Conservation (phyloP, 495 filamentous ascomycete genomes). For the Aspergillus saccharolyticus region DNA sequence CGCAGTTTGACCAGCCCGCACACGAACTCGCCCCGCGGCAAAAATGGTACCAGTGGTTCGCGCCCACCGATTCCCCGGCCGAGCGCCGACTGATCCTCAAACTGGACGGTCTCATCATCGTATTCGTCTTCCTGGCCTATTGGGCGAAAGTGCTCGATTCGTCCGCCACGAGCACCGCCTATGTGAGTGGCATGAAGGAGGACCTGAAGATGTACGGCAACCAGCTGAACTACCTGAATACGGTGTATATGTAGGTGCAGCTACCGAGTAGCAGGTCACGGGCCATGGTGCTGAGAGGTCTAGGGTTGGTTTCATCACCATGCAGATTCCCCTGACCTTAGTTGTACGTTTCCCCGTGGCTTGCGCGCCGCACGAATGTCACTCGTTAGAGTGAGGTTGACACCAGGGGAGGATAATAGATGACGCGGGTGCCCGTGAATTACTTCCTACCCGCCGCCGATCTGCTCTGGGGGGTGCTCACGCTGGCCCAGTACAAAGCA, state of each 20-base stretch:
- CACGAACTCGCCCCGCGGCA: slow-evolving; percentile 4
- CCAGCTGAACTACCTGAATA: slow-evolving; percentile 42
- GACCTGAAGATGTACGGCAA: slow-evolving; percentile 37
- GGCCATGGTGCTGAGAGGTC: too few species aligned
- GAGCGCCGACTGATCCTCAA: slow-evolving; percentile 40
- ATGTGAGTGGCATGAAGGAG: slow-evolving; percentile 28
- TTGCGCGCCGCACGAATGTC: too few species aligned
- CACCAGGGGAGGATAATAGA: too few species aligned
- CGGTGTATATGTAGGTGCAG: slow-evolving; percentile 30
- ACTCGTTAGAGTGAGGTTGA: too few species aligned
- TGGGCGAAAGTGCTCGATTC: slow-evolving; percentile 42
- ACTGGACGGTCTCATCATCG: slow-evolving; percentile 33
- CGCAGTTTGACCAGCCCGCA: too few species aligned
- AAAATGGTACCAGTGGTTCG: slow-evolving; percentile 42
- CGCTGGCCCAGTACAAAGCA: not conserved
- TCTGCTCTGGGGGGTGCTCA: too few species aligned
- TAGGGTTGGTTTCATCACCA: too few species aligned
- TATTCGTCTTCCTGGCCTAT: slow-evolving; percentile 32
- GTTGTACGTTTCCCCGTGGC: too few species aligned
- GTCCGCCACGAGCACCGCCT: slow-evolving; percentile 24
- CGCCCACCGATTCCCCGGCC: slow-evolving; percentile 30
- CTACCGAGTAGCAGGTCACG: too few species aligned
- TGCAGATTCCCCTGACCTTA: too few species aligned
- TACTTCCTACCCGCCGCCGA: too few species aligned
- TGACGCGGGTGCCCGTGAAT: too few species aligned